Evolutionary conservation across 2,329 filamentous ascomycete species (phyloP).

Genomic region (Penicillium glabrum): DNA sequence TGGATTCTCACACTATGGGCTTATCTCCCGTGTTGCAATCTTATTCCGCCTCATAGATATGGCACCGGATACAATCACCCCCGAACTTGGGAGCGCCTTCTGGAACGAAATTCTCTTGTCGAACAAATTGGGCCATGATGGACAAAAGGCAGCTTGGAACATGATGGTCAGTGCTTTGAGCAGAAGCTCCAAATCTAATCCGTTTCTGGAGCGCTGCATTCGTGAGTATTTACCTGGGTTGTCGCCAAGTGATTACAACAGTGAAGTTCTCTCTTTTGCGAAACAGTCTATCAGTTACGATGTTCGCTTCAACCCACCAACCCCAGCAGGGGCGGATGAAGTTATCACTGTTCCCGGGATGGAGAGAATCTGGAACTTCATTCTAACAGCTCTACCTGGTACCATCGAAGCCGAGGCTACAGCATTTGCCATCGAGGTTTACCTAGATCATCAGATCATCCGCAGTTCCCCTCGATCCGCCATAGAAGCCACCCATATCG

Average conservation of each 20-base stretch:
- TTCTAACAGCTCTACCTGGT: slow-evolving; percentile 65
- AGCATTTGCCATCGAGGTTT: slow-evolving; percentile 70
- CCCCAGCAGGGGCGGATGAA: slow-evolving; percentile 42
- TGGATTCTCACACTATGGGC: slow-evolving; percentile 39
- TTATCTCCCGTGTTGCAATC: slow-evolving; percentile 60
- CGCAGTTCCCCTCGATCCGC: slow-evolving; percentile 45
- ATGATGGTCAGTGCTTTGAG: slow-evolving; percentile 53
- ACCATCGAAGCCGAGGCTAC: slow-evolving; percentile 69
- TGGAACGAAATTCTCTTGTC: slow-evolving; percentile 74
- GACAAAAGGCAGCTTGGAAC: slow-evolving; percentile 69
- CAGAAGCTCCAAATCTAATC: slow-evolving; percentile 31
- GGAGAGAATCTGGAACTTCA: slow-evolving; percentile 81
- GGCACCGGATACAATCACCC: slow-evolving; percentile 62
- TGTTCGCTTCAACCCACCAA: slow-evolving; percentile 58
- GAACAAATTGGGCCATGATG: slow-evolving; percentile 57
- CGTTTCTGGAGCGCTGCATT: slow-evolving; percentile 47
- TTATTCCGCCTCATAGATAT: slow-evolving; percentile 59
- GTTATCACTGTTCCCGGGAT: slow-evolving; percentile 50
- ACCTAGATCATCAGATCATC: slow-evolving; percentile 57
- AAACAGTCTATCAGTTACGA: slow-evolving; percentile 46
- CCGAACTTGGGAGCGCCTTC: slow-evolving; percentile 62
- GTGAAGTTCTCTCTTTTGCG: slow-evolving; percentile 43
- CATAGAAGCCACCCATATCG: slow-evolving; percentile 63
- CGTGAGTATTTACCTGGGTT: slow-evolving; percentile 43
- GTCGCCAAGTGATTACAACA: slow-evolving; percentile 38